Conservation (phyloP, 177 flowering plant genomes). For the Vitis hybrid region DNA sequence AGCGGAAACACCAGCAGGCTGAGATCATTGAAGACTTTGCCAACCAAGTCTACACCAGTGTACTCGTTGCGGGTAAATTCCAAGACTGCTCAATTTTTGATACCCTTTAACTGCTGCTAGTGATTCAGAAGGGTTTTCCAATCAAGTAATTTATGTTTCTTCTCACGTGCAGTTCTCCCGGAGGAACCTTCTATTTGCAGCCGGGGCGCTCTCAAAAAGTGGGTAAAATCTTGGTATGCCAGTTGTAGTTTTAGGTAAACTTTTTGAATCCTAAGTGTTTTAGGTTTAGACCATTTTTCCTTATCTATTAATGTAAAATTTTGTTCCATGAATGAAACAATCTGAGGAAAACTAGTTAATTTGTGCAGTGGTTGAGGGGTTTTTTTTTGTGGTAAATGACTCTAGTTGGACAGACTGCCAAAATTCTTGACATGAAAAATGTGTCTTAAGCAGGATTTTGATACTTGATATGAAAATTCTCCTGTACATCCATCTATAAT, state of each 20-base stretch:
- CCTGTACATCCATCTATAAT: no score
- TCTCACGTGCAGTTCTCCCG: constrained; percentile 69
- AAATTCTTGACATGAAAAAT: no score
- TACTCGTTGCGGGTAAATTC: constrained; percentile 61
- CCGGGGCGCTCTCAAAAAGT: constrained; percentile 74
- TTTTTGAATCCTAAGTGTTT: neutral
- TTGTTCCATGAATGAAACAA: neutral
- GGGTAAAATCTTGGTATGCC: constrained; percentile 10
- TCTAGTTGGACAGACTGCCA: no score
- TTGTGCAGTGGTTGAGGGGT: no score
- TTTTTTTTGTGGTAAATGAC: no score
- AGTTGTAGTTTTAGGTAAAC: no score
- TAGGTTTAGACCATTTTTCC: neutral
- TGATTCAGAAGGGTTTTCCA: neutral
- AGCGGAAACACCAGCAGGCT: constrained; percentile 69
- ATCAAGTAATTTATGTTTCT: neutral
- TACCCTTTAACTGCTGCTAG: neutral
- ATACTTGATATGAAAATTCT: no score
- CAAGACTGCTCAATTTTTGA: neutral
- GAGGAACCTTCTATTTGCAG: constrained; percentile 89
- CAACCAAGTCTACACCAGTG: constrained; percentile 90
- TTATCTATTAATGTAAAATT: neutral
- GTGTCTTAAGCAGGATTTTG: no score
- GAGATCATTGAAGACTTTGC: constrained; percentile 75
- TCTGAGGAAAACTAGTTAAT: no score